phyloP scores from a whole-genome alignment of 352 stramenopile species.

The Globisporangium iwayamae region DNA sequence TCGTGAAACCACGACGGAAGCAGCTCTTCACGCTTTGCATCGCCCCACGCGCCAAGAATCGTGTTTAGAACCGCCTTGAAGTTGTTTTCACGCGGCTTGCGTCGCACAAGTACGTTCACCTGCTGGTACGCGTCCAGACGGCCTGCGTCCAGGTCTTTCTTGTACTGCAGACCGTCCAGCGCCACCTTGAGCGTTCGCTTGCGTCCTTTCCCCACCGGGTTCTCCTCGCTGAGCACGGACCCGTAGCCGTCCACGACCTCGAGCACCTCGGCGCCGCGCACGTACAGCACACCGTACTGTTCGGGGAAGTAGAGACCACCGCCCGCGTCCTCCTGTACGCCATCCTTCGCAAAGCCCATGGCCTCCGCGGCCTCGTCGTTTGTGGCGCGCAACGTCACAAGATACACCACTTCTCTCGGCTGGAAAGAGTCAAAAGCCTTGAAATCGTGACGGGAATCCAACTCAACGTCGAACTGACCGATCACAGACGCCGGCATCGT shows the following conservation, averaged over 20 bases:
- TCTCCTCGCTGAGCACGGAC: conserved; percentile 41
- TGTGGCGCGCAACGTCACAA: conserved; percentile 80
- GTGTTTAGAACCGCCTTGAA: conserved; percentile 94
- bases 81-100: conserved; percentile 90
- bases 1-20: conserved; percentile 94
- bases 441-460: conserved; percentile 50
- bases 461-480: conserved; percentile 84
- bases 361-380: conserved; percentile 64
- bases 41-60: conserved; percentile 35
- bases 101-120: conserved; percentile 94
- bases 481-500: conserved; percentile 75
- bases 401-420: conserved; percentile 93
- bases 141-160: conserved; percentile 75
- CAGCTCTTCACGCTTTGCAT: conserved; percentile 32
- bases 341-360: conserved; percentile 43
- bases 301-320: conserved; percentile 69
- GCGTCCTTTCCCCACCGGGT: conserved; percentile 39
- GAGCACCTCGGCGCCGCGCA: conserved; percentile 81
- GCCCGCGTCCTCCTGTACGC: conserved; percentile 38
- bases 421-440: conserved; percentile 87
- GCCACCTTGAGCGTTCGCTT: conserved; percentile 87
- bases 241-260: conserved; percentile 79
- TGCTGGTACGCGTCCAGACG: conserved; percentile 73
- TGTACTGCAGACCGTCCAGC: conserved; percentile 94
- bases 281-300: conserved; percentile 84